A percentile compares a stretch with the other conserved stretches of the same genome.
phyloP scores from a whole-genome alignment of 192 early-diverging fungal species.

The Coemansia sp. region DNA sequence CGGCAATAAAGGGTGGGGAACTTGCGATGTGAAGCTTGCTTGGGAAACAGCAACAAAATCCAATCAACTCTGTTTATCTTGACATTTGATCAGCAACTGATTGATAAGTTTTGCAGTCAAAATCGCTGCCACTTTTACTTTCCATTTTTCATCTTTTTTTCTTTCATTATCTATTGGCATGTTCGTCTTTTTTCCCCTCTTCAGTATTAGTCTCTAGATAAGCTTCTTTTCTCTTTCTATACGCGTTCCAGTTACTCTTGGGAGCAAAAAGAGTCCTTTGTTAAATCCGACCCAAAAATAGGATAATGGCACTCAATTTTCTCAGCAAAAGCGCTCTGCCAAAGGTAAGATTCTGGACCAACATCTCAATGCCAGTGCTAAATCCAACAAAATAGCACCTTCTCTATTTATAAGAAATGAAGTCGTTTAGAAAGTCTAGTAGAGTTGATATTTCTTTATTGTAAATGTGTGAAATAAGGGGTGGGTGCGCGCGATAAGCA shows the following conservation, averaged over 20 bases:
- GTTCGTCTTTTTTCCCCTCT: background rate
- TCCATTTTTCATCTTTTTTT: background rate
- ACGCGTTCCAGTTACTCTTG: background rate
- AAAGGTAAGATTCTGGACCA: conserved; percentile 37
- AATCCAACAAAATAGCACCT: background rate
- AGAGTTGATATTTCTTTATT: too few species aligned
- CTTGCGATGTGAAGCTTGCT: too few species aligned
- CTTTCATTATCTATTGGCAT: conserved; percentile 10
- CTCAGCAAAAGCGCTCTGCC: conserved; percentile 48
- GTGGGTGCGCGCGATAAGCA: too few species aligned
- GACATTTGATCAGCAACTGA: too few species aligned
- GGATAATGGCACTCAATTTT: conserved; percentile 50
- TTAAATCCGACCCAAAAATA: background rate
- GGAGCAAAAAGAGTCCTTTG: background rate
- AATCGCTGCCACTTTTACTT: too few species aligned
- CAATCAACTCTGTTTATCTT: too few species aligned
- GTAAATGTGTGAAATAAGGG: background rate
- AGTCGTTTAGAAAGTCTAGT: too few species aligned
- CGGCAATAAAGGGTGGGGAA: too few species aligned
- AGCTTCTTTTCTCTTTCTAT: background rate
- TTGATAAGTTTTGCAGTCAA: too few species aligned
- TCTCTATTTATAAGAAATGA: too few species aligned
- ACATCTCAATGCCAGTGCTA: background rate
- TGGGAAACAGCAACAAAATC: too few species aligned
- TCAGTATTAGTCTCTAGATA: background rate